These are phyloP conservation scores for Cryptococcus amylolentus DNA, from an alignment of 1,284 basidiomycete genomes.

Conservation along the genomic window DNA sequence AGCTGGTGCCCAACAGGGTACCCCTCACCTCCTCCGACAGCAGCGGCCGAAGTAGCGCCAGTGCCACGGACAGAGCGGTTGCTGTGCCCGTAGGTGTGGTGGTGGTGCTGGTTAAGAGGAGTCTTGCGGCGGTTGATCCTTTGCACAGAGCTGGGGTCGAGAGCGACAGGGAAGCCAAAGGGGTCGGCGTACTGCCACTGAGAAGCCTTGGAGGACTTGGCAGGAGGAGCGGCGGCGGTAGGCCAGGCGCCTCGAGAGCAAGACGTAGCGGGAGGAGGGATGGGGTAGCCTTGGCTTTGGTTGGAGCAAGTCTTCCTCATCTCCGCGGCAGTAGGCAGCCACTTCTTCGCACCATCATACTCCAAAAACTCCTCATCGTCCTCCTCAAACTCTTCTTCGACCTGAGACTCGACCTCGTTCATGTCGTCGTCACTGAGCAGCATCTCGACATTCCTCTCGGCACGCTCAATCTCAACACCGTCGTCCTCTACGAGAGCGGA, in stretches of 20 bases:
- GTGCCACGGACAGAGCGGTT: not conserved
- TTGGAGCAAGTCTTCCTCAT: constrained; percentile 22
- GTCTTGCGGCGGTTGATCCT: not conserved
- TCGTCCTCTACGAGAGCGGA: constrained; percentile 1
- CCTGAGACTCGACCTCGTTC: constrained; percentile 14
- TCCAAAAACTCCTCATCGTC: constrained; percentile 33
- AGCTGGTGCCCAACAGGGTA: constrained; percentile 2
- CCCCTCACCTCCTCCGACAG: not conserved
- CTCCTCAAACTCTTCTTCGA: constrained; percentile 11
- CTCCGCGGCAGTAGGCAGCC: constrained; percentile 23
- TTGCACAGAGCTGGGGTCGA: constrained; percentile 2
- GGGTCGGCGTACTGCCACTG: constrained; percentile 6
- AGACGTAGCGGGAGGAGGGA: not conserved
- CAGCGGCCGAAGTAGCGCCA: not conserved
- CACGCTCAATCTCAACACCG: constrained; percentile 18
- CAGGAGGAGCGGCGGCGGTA: not conserved
- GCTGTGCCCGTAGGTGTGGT: not conserved
- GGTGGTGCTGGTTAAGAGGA: not conserved
- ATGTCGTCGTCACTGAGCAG: constrained; percentile 22
- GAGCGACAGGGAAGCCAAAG: constrained; percentile 4
- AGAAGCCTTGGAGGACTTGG: not conserved
- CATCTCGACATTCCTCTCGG: constrained; percentile 17
- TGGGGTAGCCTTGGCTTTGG: constrained; percentile 9
- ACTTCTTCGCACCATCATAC: constrained; percentile 33
- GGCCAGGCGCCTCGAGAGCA: constrained; percentile 1